Base-by-base conservation (phyloP, 139 green algal genomes). In the Medakamo hakoo region DNA sequence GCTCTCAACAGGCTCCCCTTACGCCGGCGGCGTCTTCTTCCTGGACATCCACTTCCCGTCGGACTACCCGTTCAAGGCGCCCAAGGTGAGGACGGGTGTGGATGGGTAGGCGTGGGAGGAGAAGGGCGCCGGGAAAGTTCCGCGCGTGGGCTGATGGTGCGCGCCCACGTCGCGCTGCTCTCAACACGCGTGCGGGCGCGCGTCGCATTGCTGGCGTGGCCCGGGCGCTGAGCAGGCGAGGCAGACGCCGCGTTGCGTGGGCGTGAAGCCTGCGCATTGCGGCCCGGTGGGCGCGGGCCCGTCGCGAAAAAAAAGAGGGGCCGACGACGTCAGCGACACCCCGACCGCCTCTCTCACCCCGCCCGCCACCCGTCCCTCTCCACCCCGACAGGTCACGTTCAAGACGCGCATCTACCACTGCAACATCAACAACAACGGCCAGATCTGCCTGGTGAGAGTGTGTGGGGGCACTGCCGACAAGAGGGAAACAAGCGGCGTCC, bases 11-110 rank as follows among this genome's bases (percentile, higher is more conserved):
- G 89, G 82, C 4, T 94, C 83, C 1, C 90, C 90, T 0, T 97
- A 97, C 58, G 59, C 77, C 1, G 86, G 82, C 4, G 90, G 90
- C 29, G 73, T 97, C 0, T 97, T 95, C 81, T 97, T 97, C 64
- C 73, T 97, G 0, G 90, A 97, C 68, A 95, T 97, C 61, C 72
- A 81, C 28, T 97, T 97, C 66, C 91, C 91, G 4, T 62, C 80
- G 25, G 90, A 97, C 72, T 97, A 97, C 71, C 91, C 91, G 2
- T 97, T 97, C 75, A 93, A 92, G 68, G 84, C 91, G 1, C 91
- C 91, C 16, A 94, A 95, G 78, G 86, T 91, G 31, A 4, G 57
- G 30, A 55, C 57, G n/a, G 58, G 27, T 59, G 55, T 27, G 55
- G 23, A n/a, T n/a, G n/a, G n/a, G n/a, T n/a, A n/a, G n/a, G n/a